A percentile compares a stretch with the other conserved stretches of the same genome.
Conservation (phyloP, 2,329 filamentous ascomycete genomes). For the Cordyceps cateniannulata region DNA sequence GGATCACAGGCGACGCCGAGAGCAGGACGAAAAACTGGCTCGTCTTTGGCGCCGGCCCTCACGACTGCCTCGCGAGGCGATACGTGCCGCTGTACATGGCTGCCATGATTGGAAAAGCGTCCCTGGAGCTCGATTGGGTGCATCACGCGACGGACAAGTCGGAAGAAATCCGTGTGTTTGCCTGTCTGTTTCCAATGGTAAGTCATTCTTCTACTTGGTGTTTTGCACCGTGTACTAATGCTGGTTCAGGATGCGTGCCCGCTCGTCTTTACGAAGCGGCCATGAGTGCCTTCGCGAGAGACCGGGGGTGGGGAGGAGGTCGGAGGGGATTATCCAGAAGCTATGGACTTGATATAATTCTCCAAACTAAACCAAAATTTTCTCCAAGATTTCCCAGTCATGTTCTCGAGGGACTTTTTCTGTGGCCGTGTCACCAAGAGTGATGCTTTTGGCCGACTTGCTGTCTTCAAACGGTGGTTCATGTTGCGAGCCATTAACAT, state of each 20-base stretch:
- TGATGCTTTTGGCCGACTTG: too few species aligned
- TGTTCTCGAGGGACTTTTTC: too few species aligned
- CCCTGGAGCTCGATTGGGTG: slow-evolving; percentile 42
- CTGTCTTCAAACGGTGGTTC: too few species aligned
- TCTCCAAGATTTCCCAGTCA: too few species aligned
- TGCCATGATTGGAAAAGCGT: slow-evolving; percentile 46
- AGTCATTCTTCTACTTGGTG: slow-evolving; percentile 13
- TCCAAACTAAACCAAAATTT: too few species aligned
- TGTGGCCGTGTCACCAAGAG: too few species aligned
- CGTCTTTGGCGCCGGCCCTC: slow-evolving; percentile 44
- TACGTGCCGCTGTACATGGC: slow-evolving; percentile 46
- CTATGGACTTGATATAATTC: too few species aligned
- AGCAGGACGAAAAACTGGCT: slow-evolving; percentile 47
- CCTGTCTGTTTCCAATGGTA: slow-evolving; percentile 42
- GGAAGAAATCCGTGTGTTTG: slow-evolving; percentile 46
- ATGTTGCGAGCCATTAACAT: too few species aligned
- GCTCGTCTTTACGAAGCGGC: slow-evolving; percentile 28
- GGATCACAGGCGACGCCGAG: slow-evolving; percentile 45
- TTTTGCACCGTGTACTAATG: background rate
- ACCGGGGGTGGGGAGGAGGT: too few species aligned
- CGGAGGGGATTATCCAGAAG: too few species aligned
- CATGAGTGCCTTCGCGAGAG: background rate
- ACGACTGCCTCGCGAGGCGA: slow-evolving; percentile 42
- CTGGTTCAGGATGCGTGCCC: slow-evolving; percentile 27
- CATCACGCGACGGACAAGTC: slow-evolving; percentile 41